Evolutionary conservation across 768 basidiomycete species (phyloP).

Genomic region (Polyporus arcularius): DNA sequence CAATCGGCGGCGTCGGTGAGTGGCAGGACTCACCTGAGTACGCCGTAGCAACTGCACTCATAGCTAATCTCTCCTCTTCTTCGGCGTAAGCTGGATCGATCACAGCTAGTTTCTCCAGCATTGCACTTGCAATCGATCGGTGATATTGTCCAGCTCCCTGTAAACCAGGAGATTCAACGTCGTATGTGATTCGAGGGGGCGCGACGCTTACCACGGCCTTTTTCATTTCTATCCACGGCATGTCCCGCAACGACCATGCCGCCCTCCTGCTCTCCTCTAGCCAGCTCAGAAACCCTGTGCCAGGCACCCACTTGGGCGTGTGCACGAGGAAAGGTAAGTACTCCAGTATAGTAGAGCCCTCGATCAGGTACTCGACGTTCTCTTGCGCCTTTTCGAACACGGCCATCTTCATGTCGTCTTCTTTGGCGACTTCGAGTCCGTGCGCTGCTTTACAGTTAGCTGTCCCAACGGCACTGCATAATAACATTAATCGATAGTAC

Average conservation of each 20-base stretch:
- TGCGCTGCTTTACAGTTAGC: background rate
- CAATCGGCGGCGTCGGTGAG: background rate
- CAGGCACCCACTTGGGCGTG: slow-evolving; percentile 9
- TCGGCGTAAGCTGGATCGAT: too few species aligned
- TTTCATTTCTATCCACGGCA: background rate
- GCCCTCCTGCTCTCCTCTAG: background rate
- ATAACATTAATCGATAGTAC: too few species aligned
- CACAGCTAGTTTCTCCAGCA: too few species aligned
- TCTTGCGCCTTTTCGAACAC: background rate
- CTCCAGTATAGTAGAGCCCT: background rate
- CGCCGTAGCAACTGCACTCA: too few species aligned
- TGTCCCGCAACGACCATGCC: background rate
- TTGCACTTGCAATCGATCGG: too few species aligned
- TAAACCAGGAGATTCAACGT: too few species aligned
- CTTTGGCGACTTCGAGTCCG: background rate
- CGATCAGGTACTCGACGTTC: background rate
- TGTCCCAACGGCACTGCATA: too few species aligned
- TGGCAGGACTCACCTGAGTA: too few species aligned
- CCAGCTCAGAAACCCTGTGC: background rate
- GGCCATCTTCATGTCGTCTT: background rate
- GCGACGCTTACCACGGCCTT: background rate
- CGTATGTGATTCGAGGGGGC: too few species aligned
- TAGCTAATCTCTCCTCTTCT: too few species aligned
- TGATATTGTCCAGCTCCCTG: too few species aligned
- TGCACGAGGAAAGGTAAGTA: slow-evolving; percentile 2